These are phyloP conservation scores for Apiotrichum akiyoshidainum DNA, from an alignment of 1,284 basidiomycete species.

Conservation along the genomic window DNA sequence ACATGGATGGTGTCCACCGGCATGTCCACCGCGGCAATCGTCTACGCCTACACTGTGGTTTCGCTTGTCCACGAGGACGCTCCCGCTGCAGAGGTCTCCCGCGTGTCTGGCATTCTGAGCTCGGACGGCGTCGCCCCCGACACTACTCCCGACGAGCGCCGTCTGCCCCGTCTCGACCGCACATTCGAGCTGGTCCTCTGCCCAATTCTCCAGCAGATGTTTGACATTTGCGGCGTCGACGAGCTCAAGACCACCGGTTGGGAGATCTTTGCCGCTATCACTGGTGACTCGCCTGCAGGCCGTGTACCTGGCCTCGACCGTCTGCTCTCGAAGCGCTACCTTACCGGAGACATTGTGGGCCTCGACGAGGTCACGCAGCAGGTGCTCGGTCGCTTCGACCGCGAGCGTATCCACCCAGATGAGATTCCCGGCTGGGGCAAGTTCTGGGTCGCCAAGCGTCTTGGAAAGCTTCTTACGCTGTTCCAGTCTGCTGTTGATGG, in stretches of 20 bases:
- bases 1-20: slow-evolving; percentile 37
- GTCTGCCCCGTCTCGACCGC: slow-evolving; percentile 33
- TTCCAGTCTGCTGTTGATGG: slow-evolving; percentile 36
- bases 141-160: slow-evolving; percentile 23
- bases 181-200: slow-evolving; percentile 37
- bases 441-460: slow-evolving; percentile 35
- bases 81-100: slow-evolving; percentile 31
- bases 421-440: slow-evolving; percentile 43
- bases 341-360: slow-evolving; percentile 30
- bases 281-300: slow-evolving; percentile 6
- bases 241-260: slow-evolving; percentile 37
- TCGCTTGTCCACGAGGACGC: slow-evolving; percentile 37
- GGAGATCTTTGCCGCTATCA: slow-evolving; percentile 42
- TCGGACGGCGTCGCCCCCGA: slow-evolving; percentile 33
- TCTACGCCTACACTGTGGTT: slow-evolving; percentile 45
- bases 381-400: slow-evolving; percentile 1
- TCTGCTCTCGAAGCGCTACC: slow-evolving; percentile 30
- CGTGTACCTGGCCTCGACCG: slow-evolving; percentile 28
- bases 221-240: slow-evolving; percentile 38
- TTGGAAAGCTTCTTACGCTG: slow-evolving; percentile 33
- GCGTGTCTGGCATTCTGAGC: slow-evolving; percentile 35
- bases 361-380: slow-evolving; percentile 18
- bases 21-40: slow-evolving; percentile 25
- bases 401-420: slow-evolving; percentile 23
- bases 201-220: slow-evolving; percentile 33